Conservation (phyloP, 371 early-diverging fungal genomes). For the Paraphysoderma sedebokerense region DNA sequence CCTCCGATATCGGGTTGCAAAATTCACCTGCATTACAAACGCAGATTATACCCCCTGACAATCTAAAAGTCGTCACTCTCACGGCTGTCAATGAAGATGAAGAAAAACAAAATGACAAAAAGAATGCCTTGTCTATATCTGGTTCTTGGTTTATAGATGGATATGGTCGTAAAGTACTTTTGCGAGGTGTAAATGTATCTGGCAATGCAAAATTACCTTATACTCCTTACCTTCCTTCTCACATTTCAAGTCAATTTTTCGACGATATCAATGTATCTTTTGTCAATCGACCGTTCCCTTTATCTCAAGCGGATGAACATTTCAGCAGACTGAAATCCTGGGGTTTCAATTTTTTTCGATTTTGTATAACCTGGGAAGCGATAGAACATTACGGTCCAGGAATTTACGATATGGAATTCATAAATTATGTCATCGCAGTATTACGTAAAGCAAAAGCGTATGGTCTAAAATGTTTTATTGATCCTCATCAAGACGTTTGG, state of each 20-base stretch:
- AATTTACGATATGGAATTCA: slow-evolving; percentile 61
- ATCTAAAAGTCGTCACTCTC: no score
- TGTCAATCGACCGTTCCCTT: slow-evolving; percentile 59
- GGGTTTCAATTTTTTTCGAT: slow-evolving; percentile 66
- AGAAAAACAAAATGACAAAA: no score
- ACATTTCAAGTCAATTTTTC: slow-evolving; percentile 28
- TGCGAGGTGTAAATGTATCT: slow-evolving; percentile 46
- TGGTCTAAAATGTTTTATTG: slow-evolving; percentile 61
- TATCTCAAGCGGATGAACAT: slow-evolving; percentile 66
- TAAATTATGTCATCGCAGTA: slow-evolving; percentile 55
- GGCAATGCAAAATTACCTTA: slow-evolving; percentile 41
- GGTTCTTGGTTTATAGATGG: slow-evolving; percentile 46
- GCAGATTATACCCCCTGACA: no score
- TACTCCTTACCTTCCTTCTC: slow-evolving; percentile 24
- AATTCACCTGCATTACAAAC: no score
- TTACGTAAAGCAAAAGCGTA: slow-evolving; percentile 32
- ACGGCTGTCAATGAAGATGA: no score
- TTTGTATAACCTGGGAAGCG: slow-evolving; percentile 75
- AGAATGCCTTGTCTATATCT: no score
- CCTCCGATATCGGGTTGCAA: no score
- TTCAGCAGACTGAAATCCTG: slow-evolving; percentile 44
- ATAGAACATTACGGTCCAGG: slow-evolving; percentile 62
- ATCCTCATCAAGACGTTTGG: slow-evolving; percentile 67
- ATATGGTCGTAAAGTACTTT: slow-evolving; percentile 28
- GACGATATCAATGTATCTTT: slow-evolving; percentile 36